phyloP scores from a whole-genome alignment of 495 filamentous ascomycete species.

The Neurospora sp. region DNA sequence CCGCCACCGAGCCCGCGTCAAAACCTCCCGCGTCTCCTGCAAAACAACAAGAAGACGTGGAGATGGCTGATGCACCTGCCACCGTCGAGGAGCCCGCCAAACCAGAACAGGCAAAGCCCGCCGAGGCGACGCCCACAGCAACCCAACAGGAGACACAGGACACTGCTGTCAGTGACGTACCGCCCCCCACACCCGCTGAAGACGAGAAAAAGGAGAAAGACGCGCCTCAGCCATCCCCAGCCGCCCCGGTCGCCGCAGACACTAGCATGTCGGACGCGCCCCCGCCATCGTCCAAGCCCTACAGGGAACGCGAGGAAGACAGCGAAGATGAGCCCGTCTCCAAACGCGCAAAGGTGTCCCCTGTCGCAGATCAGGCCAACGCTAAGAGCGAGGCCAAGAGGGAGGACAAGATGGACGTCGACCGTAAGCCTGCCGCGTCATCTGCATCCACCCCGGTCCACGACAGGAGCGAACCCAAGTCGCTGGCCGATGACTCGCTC shows the following conservation, averaged over 20 bases:
- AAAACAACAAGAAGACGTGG: conserved; percentile 13
- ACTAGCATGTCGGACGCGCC: conserved; percentile 28
- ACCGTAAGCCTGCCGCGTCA: conserved; percentile 2
- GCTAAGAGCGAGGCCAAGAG: conserved; percentile 7
- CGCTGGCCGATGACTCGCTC: conserved; percentile 13
- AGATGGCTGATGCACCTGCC: conserved; percentile 16
- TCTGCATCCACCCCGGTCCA: not conserved
- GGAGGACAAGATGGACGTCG: conserved; percentile 13
- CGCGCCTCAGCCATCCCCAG: conserved; percentile 6
- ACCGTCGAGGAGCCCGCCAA: not conserved
- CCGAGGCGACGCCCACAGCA: not conserved
- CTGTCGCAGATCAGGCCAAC: conserved; percentile 16
- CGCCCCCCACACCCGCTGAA: conserved; percentile 14
- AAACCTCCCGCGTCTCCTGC: not conserved
- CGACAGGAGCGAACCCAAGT: conserved; percentile 6
- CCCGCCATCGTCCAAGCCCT: conserved; percentile 37
- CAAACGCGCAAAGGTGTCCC: conserved; percentile 56
- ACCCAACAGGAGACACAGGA: conserved; percentile 18
- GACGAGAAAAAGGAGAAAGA: conserved; percentile 10
- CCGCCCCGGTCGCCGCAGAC: conserved; percentile 18
- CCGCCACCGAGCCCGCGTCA: not conserved
- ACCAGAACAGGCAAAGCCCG: not conserved
- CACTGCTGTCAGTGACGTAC: conserved; percentile 14
- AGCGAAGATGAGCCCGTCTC: conserved; percentile 61
- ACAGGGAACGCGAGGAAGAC: conserved; percentile 65